Evolutionary conservation across 169 alveolate species (phyloP), one percentile per base, ranked within the genome.

Genomic region (Plasmodium gonderi): DNA sequence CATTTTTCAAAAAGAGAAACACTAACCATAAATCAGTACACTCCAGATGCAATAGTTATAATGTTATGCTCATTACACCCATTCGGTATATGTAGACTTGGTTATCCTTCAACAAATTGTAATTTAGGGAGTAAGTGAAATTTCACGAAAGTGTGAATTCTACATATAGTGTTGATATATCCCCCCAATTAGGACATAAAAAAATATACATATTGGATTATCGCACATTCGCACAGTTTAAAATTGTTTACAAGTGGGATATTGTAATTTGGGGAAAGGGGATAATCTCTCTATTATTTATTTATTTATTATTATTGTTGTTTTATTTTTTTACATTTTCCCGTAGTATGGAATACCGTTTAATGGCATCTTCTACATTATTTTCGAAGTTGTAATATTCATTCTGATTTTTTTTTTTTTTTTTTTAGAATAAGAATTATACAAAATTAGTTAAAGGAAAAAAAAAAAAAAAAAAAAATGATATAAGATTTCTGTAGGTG

Each of bases 321-420:
- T 36, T 36, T 36, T 0, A 29, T 36, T 12, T 17, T 20, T 17
- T 75, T 87, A 87, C 93, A 87, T 87, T 87, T 77, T 87, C 90
- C 23, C 79, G 78, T 29, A 87, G 90, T 38, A 87, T 12, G 12
- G 65, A 29, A 44, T 75, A 87, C 68, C 90, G 69, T 26, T 87
- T 87, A 23, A 20, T 38, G 23, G 51, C 78, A 38, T 87, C 85
- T 38, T 87, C 79, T 20, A 65, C 23, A 78, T 87, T 87, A 26
- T 76, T 64, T 14, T 87, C 85, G 26, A 40, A 51, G 42, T 87
- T 54, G 75, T 75, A 75, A 76, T 87, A 87, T 54, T 87, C 93
- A 38, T 75, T 77, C 93, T 87, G 47, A 17, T 31, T 45, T 49
- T 33, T 67, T 65, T 38, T n/a, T n/a, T n/a, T n/a, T n/a, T n/a